Evolutionary conservation across 805 yeast genomes (phyloP), one percentile per base, ranked within the genome.

Genomic region (Cyberlindnera sargentensis): DNA sequence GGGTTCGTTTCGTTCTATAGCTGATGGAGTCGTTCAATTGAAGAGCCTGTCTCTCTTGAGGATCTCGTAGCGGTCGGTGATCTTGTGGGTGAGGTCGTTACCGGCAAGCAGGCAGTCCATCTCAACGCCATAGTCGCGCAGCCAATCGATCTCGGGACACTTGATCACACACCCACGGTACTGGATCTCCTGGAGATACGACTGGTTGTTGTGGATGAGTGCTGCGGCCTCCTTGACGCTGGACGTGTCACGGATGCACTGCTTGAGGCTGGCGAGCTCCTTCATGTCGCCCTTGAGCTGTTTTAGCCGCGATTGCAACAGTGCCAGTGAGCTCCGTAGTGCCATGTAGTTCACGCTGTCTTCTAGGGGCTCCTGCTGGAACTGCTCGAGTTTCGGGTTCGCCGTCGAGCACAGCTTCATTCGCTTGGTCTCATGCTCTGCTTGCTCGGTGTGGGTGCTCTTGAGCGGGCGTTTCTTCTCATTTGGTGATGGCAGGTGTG

Each of bases 81-180:
- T 50, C 27, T 41, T 46, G 10, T 49, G 50, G 31, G 32, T 43
- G 2, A 31, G 8, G 11, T 39, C 45, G 30, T 26, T 39, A 3
- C 40, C 35, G 7, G 47, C 48, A 20, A 46, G 27, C 15, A 43
- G 37, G 8, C 29, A n/a, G 8, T 47, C 44, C 20, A 55, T 11
- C 20, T 54, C 55, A 6, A 57, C 36, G 4, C 51, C 59, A 33
- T 49, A 57, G n/a, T 54, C 55, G 3, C 47, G 29, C 9, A 48
- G 44, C 62, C 62, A 58, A 32, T 52, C 42, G 15, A 58, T 43
- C 6, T 37, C 42, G 2, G 62, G 62, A 37, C 58, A 52, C 39
- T 54, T 56, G 23, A 54, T 47, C 28, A 25, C 42, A 26, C 43
- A 10, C 4, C 60, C 60, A 39, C 54, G 55, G 45, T 58, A 58